phyloP scores from a whole-genome alignment of 805 yeast genomes.

The Candida ipomoeae region DNA sequence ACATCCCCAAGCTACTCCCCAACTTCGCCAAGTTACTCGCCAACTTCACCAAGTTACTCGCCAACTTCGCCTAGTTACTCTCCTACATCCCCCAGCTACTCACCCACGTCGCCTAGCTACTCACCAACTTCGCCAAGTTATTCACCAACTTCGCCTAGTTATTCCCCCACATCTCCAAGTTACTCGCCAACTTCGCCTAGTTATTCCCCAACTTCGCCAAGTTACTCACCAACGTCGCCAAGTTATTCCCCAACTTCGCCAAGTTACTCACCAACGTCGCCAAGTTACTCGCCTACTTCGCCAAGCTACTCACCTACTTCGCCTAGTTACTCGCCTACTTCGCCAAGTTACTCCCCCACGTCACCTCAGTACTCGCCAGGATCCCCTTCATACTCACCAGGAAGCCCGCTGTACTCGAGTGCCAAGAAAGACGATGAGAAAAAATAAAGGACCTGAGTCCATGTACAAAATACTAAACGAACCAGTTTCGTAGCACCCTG shows the following conservation, averaged over 20 bases:
- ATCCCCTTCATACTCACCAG: constrained; percentile 54
- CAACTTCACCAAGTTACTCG: constrained; percentile 69
- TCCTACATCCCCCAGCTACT: constrained; percentile 71
- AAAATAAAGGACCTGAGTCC: constrained; percentile 8
- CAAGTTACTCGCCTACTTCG: constrained; percentile 25
- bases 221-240: constrained; percentile 27
- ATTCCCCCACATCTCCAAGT: constrained; percentile 21
- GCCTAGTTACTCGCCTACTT: constrained; percentile 25
- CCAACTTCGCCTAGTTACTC: constrained; percentile 63
- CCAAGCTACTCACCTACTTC: constrained; percentile 24
- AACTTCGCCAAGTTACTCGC: constrained; percentile 77
- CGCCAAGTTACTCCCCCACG: constrained; percentile 19
- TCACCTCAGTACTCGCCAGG: constrained; percentile 26
- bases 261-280: constrained; percentile 25
- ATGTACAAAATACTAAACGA: constrained; percentile 8
- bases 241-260: constrained; percentile 26
- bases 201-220: constrained; percentile 27
- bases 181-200: constrained; percentile 27
- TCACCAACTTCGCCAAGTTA: constrained; percentile 24
- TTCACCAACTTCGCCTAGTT: constrained; percentile 22
- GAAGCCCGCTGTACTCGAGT: constrained; percentile 39
- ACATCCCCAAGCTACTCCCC: constrained; percentile 72
- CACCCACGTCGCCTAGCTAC: constrained; percentile 34
- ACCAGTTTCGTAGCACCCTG: constrained; percentile 4
- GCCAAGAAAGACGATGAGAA: constrained; percentile 17